phyloP scores from a whole-genome alignment of 495 filamentous ascomycete species.

The Penicillium tannophilum region DNA sequence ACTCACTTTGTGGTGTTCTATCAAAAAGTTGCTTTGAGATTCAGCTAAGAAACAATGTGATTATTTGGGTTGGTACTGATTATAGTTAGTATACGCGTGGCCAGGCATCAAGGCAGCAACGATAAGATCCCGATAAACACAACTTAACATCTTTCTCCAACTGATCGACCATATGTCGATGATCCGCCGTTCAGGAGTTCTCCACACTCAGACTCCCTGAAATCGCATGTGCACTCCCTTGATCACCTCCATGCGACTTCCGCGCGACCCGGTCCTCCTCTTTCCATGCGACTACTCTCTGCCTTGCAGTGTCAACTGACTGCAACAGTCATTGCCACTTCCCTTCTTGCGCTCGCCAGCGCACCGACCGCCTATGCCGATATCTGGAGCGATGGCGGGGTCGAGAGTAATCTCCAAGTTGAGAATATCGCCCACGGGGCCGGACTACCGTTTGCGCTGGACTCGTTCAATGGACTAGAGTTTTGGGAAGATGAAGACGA shows the following conservation, averaged over 20 bases:
- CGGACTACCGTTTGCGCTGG: conserved; percentile 32
- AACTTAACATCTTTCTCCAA: not conserved
- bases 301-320: conserved; percentile 70
- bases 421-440: conserved; percentile 24
- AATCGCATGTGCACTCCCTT: not conserved
- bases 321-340: conserved; percentile 60
- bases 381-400: conserved; percentile 34
- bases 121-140: conserved; percentile 6
- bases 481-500: conserved; percentile 28
- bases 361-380: conserved; percentile 61
- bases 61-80: too few relatives aligned
- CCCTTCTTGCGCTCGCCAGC: conserved; percentile 54
- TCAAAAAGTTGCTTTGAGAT: too few relatives aligned
- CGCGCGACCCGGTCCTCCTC: conserved; percentile 10
- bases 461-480: conserved; percentile 39
- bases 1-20: too few relatives aligned
- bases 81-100: not conserved
- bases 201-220: not conserved
- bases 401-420: conserved; percentile 47
- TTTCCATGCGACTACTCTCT: conserved; percentile 60
- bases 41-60: too few relatives aligned
- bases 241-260: conserved; percentile 17
- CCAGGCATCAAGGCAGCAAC: conserved; percentile 10
- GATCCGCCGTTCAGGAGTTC: conserved; percentile 5
- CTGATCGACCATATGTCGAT: not conserved